These are phyloP conservation scores for Zoysia japonica DNA, from an alignment of 176 grass and related monocot genomes.

Conservation along the genomic window DNA sequence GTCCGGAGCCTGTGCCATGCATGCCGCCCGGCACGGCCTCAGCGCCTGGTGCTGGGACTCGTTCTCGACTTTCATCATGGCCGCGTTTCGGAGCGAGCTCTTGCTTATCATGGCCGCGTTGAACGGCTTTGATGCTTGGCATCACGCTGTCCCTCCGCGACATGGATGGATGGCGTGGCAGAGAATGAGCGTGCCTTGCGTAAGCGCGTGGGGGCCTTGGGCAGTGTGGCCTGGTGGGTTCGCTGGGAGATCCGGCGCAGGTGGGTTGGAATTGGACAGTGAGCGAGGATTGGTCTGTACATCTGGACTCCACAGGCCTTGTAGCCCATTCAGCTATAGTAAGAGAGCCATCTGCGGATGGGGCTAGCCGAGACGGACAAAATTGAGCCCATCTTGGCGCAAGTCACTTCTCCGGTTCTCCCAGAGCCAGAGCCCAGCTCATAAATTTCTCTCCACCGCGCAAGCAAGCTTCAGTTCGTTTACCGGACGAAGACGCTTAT, in stretches of 20 bases:
- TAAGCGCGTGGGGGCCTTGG: constrained; percentile 22
- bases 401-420: too few species aligned
- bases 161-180: background rate
- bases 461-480: background rate
- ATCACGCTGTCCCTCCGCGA: background rate
- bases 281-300: background rate
- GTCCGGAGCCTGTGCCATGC: constrained; percentile 24
- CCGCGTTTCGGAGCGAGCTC: background rate
- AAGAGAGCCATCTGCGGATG: too few species aligned
- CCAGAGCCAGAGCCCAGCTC: too few species aligned
- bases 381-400: too few species aligned
- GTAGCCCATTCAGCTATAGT: background rate
- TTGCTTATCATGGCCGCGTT: constrained; percentile 29
- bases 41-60: background rate
- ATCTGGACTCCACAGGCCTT: background rate
- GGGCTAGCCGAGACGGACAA: too few species aligned
- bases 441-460: background rate
- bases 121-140: constrained; percentile 11
- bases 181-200: background rate
- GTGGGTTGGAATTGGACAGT: too few species aligned
- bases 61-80: constrained; percentile 10
- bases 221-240: background rate
- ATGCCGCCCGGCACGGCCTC: too few species aligned
- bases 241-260: too few species aligned
- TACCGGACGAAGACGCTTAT: too few species aligned